Percentiles rank a stretch among this genome's conserved stretches.
Evolutionary conservation across 306 rosid genomes (phyloP).

Genomic region (Cucumis cinereus): DNA sequence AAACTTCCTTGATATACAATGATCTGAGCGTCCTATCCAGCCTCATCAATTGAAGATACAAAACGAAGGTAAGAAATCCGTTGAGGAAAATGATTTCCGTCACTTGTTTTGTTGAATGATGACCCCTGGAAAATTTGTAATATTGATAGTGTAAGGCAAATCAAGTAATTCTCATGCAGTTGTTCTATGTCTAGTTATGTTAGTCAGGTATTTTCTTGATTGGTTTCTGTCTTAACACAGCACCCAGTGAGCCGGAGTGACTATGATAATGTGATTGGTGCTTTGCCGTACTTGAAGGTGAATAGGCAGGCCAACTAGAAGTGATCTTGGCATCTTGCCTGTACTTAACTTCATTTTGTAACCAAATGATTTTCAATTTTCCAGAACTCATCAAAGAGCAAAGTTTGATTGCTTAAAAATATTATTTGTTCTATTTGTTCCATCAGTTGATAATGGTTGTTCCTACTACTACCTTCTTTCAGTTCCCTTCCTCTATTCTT

Average conservation of each 20-base stretch:
- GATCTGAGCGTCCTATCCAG: not conserved
- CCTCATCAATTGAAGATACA: not conserved
- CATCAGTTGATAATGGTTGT: not conserved
- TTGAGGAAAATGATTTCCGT: not conserved
- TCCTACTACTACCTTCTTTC: not conserved
- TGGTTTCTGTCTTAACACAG: conserved; percentile 34
- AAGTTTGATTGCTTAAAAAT: not conserved
- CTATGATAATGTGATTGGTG: conserved; percentile 79
- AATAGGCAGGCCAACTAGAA: conserved; percentile 54
- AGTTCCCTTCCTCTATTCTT: not conserved
- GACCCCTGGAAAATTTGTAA: not conserved
- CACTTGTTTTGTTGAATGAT: not conserved
- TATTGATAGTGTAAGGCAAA: no score
- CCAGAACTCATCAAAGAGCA: not conserved
- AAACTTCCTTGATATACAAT: not conserved
- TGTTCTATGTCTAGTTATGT: not conserved
- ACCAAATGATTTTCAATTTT: not conserved
- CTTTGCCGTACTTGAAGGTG: conserved; percentile 85
- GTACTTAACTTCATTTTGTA: conserved; percentile 9
- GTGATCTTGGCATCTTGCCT: not conserved
- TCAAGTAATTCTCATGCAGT: not conserved
- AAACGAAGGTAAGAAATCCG: no score
- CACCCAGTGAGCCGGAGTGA: conserved; percentile 60
- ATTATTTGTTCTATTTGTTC: not conserved
- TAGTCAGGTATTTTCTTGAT: not conserved